Conservation (phyloP, 2,329 filamentous ascomycete species). For the Berkeleyomyces rouxiae region DNA sequence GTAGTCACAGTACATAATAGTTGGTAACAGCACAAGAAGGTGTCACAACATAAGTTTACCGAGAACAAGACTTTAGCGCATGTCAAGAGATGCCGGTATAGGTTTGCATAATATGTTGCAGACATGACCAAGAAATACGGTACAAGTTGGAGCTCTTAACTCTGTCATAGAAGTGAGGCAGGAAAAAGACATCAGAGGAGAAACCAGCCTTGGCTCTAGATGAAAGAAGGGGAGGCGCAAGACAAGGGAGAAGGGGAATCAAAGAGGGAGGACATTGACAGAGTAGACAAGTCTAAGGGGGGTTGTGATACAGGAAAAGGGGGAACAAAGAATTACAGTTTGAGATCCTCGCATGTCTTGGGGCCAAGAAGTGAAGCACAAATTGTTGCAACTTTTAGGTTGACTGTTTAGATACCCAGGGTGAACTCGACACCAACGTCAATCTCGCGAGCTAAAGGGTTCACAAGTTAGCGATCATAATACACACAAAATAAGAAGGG, state of each 20-base stretch:
- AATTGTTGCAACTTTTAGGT: not conserved
- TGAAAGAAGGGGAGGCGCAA: not conserved
- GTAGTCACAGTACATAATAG: not conserved
- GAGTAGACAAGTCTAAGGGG: constrained; percentile 1
- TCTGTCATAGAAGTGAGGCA: not conserved
- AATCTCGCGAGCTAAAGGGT: constrained; percentile 62
- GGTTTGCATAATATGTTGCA: not conserved
- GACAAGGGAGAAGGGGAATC: not conserved
- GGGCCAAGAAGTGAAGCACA: not conserved
- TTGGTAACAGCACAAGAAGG: not conserved
- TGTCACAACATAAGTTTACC: not conserved
- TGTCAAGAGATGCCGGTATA: not conserved
- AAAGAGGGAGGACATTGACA: constrained; percentile 4
- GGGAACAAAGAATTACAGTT: constrained; percentile 9
- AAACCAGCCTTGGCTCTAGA: not conserved
- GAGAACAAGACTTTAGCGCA: not conserved
- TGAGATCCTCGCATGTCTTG: not conserved
- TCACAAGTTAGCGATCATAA: constrained; percentile 8
- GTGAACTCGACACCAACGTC: constrained; percentile 94
- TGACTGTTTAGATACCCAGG: constrained; percentile 63
- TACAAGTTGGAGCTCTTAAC: not conserved
- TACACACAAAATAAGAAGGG: not conserved
- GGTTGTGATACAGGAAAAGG: constrained; percentile 7
- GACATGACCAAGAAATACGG: not conserved
- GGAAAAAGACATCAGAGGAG: not conserved